Evolutionary conservation across 2,329 filamentous ascomycete genomes (phyloP).

Genomic region (Xylariaceae sp.): DNA sequence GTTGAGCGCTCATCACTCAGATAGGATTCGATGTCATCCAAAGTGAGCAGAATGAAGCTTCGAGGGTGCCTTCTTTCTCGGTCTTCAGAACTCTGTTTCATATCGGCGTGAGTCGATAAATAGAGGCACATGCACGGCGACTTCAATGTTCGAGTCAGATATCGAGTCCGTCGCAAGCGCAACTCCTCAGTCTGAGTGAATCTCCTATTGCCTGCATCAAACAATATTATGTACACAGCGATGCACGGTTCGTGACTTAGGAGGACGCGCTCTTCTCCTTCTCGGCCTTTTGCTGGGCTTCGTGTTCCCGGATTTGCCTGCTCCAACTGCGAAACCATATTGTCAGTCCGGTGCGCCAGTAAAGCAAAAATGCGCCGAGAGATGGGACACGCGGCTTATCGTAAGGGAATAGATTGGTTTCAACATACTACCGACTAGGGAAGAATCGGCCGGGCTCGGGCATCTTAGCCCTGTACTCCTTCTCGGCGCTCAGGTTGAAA

Average conservation of each 20-base stretch:
- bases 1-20: not conserved
- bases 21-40: not conserved
- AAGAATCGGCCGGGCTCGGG: constrained; percentile 74
- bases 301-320: constrained; percentile 43
- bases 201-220: constrained; percentile 16
- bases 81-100: not conserved
- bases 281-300: constrained; percentile 35
- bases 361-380: not conserved
- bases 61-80: not conserved
- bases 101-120: not conserved
- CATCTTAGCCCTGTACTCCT: constrained; percentile 70
- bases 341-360: constrained; percentile 9
- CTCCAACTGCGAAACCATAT: constrained; percentile 36
- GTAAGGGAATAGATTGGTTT: not conserved
- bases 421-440: constrained; percentile 74
- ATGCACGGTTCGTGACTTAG: constrained; percentile 13
- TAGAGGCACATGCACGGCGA: not conserved
- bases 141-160: not conserved
- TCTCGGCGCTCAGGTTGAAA: constrained; percentile 68
- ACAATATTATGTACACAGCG: constrained; percentile 23
- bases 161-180: not conserved
- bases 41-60: too few species aligned
- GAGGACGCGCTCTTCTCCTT: constrained; percentile 22
- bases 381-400: not conserved
- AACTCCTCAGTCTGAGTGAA: not conserved